Evolutionary conservation across 805 yeast species (phyloP), one percentile per base, ranked within the genome.

Genomic region (Teunomyces kruisii): DNA sequence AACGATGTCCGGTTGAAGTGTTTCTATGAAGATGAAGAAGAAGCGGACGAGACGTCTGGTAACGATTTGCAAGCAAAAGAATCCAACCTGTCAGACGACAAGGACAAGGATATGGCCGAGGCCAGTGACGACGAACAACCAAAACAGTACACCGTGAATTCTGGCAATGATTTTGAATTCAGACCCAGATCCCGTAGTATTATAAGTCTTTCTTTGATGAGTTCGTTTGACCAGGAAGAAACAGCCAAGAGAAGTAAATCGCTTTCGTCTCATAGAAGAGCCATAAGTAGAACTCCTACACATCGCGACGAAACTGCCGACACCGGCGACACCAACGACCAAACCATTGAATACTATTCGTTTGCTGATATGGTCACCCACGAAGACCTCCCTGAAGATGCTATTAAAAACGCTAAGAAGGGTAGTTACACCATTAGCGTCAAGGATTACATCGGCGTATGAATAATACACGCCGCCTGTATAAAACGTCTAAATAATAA

Each of bases 301-400:
- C 39, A 36, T 17, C 38, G 37, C 17, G 27, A 15, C 3, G 12
- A 13, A 7, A 16, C 33, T 3, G 32, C 29, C 3, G 42, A 43
- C 7, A 35, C 36, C 5, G 44, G 35, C 6, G 46, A 49, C n/a
- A 40, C 27, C 10, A 29, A 40, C 5, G 44, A 32, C 15, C 47
- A 53, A n/a, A 59, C 65, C 7, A 58, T 64, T 30, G 62, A 64
- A 28, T 64, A 56, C 40, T 64, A 61, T 46, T 61, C 65, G n/a
- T 64, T 55, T 50, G 68, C 67, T 2, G 69, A 64, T 27, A 57
- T 64, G 51, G 42, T 61, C 9, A 52, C 52, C 29, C 53, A 59
- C 33, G 66, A 62, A 41, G 47, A 44, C 15, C 46, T 28, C 4
- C 40, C 40, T 9, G 40, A 38, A 16, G 28, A 16, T 28, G 31